These are phyloP conservation scores for Nakaseomyces kungkrabaensis DNA, from an alignment of 1,139 yeast species.

Conservation along the genomic window DNA sequence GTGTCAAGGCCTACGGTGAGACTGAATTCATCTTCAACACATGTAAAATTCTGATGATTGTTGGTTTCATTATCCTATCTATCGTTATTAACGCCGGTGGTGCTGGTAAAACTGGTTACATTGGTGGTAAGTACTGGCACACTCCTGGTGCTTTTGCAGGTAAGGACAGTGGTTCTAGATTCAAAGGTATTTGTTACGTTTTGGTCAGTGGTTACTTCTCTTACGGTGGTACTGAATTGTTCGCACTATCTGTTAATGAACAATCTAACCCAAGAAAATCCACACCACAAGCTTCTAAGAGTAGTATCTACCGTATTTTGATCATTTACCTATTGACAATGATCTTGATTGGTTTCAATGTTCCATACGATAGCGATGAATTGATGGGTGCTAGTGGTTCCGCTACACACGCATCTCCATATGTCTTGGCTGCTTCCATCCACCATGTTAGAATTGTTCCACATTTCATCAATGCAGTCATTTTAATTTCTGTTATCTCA, in stretches of 20 bases:
- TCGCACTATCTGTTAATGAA: conserved; percentile 82
- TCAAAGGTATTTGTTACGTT: conserved; percentile 71
- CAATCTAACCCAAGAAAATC: conserved; percentile 64
- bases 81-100: conserved; percentile 55
- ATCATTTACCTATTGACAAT: conserved; percentile 49
- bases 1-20: conserved; percentile 64
- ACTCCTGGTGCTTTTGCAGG: conserved; percentile 43
- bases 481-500: conserved; percentile 38
- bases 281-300: conserved; percentile 63
- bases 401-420: conserved; percentile 50
- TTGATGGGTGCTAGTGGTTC: conserved; percentile 35
- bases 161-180: conserved; percentile 23
- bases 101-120: conserved; percentile 47
- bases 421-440: conserved; percentile 55
- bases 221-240: conserved; percentile 71
- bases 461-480: conserved; percentile 37
- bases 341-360: conserved; percentile 52
- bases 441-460: conserved; percentile 60
- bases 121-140: conserved; percentile 53
- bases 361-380: conserved; percentile 44
- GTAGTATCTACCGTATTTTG: conserved; percentile 53
- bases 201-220: conserved; percentile 79
- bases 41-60: conserved; percentile 47
- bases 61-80: conserved; percentile 53
- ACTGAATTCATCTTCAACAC: conserved; percentile 51